Base-by-base conservation (phyloP, 108 stramenopile species). In the Nannochloropsis salina region DNA sequence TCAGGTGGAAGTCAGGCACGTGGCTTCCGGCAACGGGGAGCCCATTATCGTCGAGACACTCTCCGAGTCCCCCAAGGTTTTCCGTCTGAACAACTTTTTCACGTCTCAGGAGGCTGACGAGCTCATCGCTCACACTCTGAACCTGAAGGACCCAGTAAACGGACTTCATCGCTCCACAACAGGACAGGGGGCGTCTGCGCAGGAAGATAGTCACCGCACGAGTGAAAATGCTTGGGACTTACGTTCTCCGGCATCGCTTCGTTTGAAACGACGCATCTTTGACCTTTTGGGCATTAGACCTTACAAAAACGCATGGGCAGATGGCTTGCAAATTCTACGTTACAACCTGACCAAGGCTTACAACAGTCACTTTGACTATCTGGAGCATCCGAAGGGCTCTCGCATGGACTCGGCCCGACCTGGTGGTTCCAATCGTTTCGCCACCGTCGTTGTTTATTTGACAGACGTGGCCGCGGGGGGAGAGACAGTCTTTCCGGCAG, bases 391-490 rank as follows among this genome's bases (percentile, higher is more conserved):
- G 9, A 80, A 92, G 74, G 91, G 90, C 82, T 90, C 91, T 84
- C 88, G 90, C 74, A 80, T 87, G 45, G 21, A 85, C 10, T 92
- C 92, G 45, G 85, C 61, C 61, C 61, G 41, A 43, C 84, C 61
- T 21, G 88, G 88, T 9, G 93, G 93, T 91, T 94, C 94, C 3
- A 98, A 98, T 91, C 90, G 97, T 41, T 97, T 95, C 91, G 96
- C 98, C 6, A 98, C 98, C 10, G 94, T 98, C 82, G 89, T 98
- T 82, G 83, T 98, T 80, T 98, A 98, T 92, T 95, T 98, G 92
- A 93, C 90, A 41, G 98, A 97, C 90, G 88, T 98, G 18, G 92
- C 88, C 41, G 95, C 93, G 83, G 98, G 98, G 47, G 98, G 98
- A 3, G 96, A 97, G 87, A 97, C 98, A 18, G 95, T 96, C 1